Evolutionary conservation across 2,329 filamentous ascomycete genomes (phyloP).

Genomic region (Paracamarosporium sp.): DNA sequence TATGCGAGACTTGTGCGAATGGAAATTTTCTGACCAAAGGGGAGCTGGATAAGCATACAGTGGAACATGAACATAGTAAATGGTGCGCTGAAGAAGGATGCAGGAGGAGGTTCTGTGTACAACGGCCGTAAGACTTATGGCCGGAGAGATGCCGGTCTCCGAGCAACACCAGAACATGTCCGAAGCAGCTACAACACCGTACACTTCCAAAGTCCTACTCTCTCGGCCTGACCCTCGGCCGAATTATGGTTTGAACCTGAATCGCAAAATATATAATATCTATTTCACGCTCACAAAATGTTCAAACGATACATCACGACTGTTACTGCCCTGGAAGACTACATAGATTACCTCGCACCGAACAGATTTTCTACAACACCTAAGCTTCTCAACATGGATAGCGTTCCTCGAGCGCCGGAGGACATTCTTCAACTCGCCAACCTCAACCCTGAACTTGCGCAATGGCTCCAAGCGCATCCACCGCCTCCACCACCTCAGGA

Average conservation of each 20-base stretch:
- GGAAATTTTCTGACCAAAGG: conserved; percentile 30
- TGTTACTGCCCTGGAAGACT: no score
- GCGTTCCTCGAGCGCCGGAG: no score
- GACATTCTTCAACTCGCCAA: no score
- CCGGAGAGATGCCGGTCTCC: background rate
- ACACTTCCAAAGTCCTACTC: background rate
- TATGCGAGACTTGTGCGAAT: conserved; percentile 29
- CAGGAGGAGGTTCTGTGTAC: conserved; percentile 33
- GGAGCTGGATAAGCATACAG: conserved; percentile 30
- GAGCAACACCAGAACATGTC: background rate
- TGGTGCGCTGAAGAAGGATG: conserved; percentile 24
- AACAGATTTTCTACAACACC: no score
- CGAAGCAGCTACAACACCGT: background rate
- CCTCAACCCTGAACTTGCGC: no score
- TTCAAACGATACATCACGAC: no score
- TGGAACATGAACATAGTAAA: conserved; percentile 33
- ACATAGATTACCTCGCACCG: no score
- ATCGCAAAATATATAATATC: background rate
- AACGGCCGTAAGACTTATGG: background rate
- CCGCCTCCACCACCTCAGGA: background rate
- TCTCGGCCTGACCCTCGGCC: background rate
- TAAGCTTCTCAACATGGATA: no score
- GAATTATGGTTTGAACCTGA: background rate
- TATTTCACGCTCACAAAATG: no score
- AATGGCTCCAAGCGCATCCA: no score